Evolutionary conservation across 1,284 basidiomycete genomes (phyloP), one percentile per base, ranked within the genome.

Genomic region (Pulchroboletus neoregius): DNA sequence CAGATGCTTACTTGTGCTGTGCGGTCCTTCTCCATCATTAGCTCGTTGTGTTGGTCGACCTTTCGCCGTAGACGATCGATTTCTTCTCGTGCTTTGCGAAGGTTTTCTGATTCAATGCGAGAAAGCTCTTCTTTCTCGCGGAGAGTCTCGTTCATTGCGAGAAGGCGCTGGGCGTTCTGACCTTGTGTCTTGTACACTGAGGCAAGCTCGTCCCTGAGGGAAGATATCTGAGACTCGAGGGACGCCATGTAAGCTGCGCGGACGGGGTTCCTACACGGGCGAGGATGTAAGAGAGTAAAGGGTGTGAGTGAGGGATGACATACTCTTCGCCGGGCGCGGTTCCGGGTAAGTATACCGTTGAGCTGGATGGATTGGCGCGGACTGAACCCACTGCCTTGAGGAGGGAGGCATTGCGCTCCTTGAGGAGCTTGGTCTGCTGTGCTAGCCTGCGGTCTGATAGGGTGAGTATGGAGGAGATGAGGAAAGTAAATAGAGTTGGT

Each of bases 151-250:
- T 91, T 95, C 84, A 98, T 91, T 6, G 88, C 79, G 12, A 99
- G 76, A 11, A 95, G 75, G 32, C 91, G 79, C 65, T 97, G 94
- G 1, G 94, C 91, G 66, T 96, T 96, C 69, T 95, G 92, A 1
- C 91, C 90, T 63, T 98, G 94, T 0, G 92, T 91, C 68, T 96
- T 95, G 76, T 99, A 99, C 2, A 96, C 83, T 6, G 86, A 88
- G 3, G 93, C 88, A 34, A 98, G 75, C 66, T 98, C 95, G 58
- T 91, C 87, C 22, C 93, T 83, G 38, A 95, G 74, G 6, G 88
- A 82, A 3, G 91, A 89, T 63, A 98, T 90, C 65, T 98, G 94
- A 3, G 87, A 84, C 67, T 98, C 94, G 43, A 98, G 82, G 12
- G 94, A 95, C 1, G 84, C 73, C 58, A 94, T 84, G 65, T 96